Evolutionary conservation across 177 flowering plant genomes (phyloP).

Genomic region (Tripterygium wilfordii): DNA sequence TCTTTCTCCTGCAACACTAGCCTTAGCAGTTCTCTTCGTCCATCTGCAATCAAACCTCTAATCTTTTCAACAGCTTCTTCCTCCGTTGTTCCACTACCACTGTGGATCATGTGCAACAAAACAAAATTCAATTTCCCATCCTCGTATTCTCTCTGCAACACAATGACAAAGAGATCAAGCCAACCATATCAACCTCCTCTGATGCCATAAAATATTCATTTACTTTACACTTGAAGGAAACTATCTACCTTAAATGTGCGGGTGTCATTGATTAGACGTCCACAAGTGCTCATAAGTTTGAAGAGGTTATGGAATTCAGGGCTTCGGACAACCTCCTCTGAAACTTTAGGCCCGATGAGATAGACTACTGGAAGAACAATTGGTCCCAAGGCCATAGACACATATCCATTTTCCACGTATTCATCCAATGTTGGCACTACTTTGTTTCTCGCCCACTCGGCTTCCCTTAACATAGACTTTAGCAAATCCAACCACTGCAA

Average conservation of each 20-base stretch:
- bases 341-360: neutral
- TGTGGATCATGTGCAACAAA: neutral
- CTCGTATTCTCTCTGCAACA: neutral
- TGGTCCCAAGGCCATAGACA: slow-evolving; percentile 1
- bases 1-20: neutral
- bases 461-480: neutral
- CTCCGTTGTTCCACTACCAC: neutral
- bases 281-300: neutral
- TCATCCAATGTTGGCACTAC: neutral
- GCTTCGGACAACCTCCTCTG: neutral
- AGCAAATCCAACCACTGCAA: slow-evolving; percentile 4
- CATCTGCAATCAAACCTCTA: neutral
- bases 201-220: too few relatives aligned
- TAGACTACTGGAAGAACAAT: neutral
- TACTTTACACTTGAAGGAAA: too few relatives aligned
- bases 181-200: neutral
- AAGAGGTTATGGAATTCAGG: neutral
- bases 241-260: too few relatives aligned
- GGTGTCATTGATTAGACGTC: neutral
- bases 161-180: neutral
- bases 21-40: neutral
- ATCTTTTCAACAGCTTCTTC: neutral
- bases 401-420: neutral
- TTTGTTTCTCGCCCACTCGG: neutral
- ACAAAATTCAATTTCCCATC: neutral